phyloP scores from a whole-genome alignment of 495 filamentous ascomycete genomes.

The Neurospora cerealis region DNA sequence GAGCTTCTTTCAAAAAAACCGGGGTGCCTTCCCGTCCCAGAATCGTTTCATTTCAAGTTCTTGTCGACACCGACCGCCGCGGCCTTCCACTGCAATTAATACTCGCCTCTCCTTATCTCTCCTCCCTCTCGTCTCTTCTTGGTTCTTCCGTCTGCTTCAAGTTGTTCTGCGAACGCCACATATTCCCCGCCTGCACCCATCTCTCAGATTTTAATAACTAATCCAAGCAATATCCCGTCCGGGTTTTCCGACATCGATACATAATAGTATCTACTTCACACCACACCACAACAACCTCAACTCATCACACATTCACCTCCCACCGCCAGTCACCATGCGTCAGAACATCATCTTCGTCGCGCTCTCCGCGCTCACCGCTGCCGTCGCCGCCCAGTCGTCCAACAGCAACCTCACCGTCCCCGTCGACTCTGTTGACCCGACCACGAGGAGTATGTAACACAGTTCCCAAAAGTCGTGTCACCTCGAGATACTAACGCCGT shows the following conservation, averaged over 20 bases:
- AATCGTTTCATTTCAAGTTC: not conserved
- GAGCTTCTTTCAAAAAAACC: conserved; percentile 1
- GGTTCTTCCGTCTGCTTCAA: not conserved
- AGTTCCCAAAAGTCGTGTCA: not conserved
- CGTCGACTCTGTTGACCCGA: conserved; percentile 6
- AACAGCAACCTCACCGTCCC: conserved; percentile 25
- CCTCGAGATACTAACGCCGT: not conserved
- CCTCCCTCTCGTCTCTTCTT: not conserved
- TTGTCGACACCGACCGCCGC: not conserved
- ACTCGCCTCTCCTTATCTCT: conserved; percentile 3
- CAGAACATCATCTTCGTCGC: conserved; percentile 18
- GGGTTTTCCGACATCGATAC: not conserved
- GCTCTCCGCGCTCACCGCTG: conserved; percentile 19
- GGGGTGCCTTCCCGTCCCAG: not conserved
- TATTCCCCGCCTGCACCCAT: not conserved
- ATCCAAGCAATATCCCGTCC: not conserved
- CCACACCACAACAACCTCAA: not conserved
- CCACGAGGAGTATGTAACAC: conserved; percentile 11
- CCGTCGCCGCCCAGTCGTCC: conserved; percentile 15
- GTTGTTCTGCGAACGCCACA: not conserved
- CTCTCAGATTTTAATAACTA: not conserved
- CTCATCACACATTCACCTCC: not conserved
- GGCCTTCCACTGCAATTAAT: not conserved
- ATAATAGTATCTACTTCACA: not conserved
- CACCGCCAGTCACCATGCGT: conserved; percentile 18